These are phyloP conservation scores for Botrytis fabae DNA, from an alignment of 2,329 filamentous ascomycete genomes.

Conservation along the genomic window DNA sequence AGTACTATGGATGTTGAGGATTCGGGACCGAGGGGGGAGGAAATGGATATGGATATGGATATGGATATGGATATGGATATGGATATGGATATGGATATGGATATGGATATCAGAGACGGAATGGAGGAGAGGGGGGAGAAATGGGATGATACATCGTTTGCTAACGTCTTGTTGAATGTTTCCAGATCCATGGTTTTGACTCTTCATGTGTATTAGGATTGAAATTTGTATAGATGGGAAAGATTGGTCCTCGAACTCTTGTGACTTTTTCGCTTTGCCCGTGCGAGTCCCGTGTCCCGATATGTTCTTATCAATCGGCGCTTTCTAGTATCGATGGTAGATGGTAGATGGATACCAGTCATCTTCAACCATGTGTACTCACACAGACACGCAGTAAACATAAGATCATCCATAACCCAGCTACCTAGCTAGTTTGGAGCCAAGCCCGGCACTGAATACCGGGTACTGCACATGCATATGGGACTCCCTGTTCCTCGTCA, in stretches of 20 bases:
- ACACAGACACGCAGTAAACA: neutral
- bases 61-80: neutral
- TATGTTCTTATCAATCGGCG: too few relatives aligned
- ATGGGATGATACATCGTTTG: neutral
- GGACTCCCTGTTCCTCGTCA: neutral
- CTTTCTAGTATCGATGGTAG: neutral
- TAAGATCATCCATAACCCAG: neutral
- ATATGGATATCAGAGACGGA: neutral
- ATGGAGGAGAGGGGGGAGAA: neutral
- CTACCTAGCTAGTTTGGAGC: neutral
- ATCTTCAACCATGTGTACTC: neutral
- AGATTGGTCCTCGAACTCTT: neutral
- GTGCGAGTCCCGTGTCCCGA: too few relatives aligned
- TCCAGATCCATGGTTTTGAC: too few relatives aligned
- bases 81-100: neutral
- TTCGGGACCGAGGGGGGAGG: too few relatives aligned
- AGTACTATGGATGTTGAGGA: too few relatives aligned
- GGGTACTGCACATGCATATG: neutral
- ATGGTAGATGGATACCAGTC: neutral
- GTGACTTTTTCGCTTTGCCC: neutral
- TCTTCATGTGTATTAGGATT: neutral
- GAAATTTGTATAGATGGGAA: neutral
- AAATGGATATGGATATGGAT: neutral
- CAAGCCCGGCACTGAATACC: neutral
- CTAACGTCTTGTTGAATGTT: too few relatives aligned